Evolutionary conservation across 2,329 filamentous ascomycete genomes (phyloP), one percentile per base, ranked within the genome.

Genomic region (Truncatella angustata): DNA sequence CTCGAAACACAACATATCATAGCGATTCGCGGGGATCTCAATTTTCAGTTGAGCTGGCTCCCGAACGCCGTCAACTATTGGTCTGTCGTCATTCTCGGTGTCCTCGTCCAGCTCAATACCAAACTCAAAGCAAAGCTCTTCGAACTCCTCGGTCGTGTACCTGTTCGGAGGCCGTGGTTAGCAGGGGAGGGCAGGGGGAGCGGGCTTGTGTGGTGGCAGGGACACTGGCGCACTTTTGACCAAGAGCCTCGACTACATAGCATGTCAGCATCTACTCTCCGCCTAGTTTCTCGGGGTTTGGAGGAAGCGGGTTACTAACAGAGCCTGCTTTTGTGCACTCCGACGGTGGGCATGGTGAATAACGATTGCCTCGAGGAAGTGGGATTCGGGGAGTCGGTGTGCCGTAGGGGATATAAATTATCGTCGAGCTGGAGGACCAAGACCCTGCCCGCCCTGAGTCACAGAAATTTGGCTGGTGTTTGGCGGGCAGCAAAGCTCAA

Each of bases 71-170:
- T 91, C 81, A 64, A 89, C 81, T 53, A 88, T 75, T 28, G 89
- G 88, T 43, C 90, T 80, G 59, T 90, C 85, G 53, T 83, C 79
- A 64, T 90, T 80, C 61, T 90, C 87, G 46, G 90, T 94, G 71
- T 99, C 94, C 76, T 97, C 93, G 75, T 99, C 94, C 62, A 99
- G 83, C 73, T 99, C 94, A 68, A 99, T 95, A 54, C 92, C 92
- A 68, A 96, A 99, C 66, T 99, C 93, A 81, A 99, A 99, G 74
- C 94, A 97, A 62, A 99, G 80, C 67, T 96, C 89, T 72, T 99
- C 94, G 68, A 99, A 99, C 67, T 96, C 90, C 64, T 96, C 85
- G 58, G 90, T 94, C 51, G 93, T 96, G 73, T 90, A 93, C 61
- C 88, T 92, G 54, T 36, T 40, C 43, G 51, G 39, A 30, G 46